A percentile compares a stretch with the other conserved stretches of the same genome.
Evolutionary conservation across 2,329 filamentous ascomycete species (phyloP).

Genomic region (Xylaria arbuscula): DNA sequence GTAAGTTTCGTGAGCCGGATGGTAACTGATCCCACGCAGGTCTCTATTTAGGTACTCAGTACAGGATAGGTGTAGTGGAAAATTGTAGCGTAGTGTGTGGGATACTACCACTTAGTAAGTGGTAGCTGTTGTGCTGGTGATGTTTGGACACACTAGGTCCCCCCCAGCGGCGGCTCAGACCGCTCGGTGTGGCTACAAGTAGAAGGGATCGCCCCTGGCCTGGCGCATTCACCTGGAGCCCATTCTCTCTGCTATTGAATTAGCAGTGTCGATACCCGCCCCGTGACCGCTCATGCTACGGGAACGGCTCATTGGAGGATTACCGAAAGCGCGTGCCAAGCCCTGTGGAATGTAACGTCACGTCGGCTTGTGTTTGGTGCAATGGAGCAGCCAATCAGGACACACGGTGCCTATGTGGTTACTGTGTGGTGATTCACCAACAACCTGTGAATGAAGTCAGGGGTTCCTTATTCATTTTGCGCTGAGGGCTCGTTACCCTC

Average conservation of each 20-base stretch:
- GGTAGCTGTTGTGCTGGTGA: neutral
- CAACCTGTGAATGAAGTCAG: slow-evolving; percentile 27
- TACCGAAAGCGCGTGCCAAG: slow-evolving; percentile 35
- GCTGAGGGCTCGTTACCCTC: slow-evolving; percentile 31
- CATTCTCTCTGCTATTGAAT: slow-evolving; percentile 24
- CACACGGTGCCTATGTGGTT: neutral
- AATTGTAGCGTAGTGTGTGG: too few species aligned
- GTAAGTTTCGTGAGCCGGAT: slow-evolving; percentile 33
- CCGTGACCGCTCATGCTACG: slow-evolving; percentile 31
- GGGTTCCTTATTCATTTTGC: slow-evolving; percentile 18
- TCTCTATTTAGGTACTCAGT: slow-evolving; percentile 2
- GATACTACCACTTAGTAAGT: too few species aligned
- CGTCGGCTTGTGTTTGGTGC: slow-evolving; percentile 33
- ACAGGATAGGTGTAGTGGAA: too few species aligned
- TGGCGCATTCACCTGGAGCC: slow-evolving; percentile 33
- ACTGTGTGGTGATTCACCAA: slow-evolving; percentile 28
- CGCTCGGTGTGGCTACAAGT: slow-evolving; percentile 39
- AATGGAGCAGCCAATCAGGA: slow-evolving; percentile 35
- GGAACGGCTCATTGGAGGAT: slow-evolving; percentile 35
- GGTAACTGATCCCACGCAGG: slow-evolving; percentile 27
- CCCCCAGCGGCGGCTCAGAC: slow-evolving; percentile 36
- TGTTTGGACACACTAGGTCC: slow-evolving; percentile 2
- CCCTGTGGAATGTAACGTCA: slow-evolving; percentile 42
- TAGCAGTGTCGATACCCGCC: slow-evolving; percentile 23
- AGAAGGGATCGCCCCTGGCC: slow-evolving; percentile 34